Evolutionary conservation across 805 yeast species (phyloP), one percentile per base, ranked within the genome.

Genomic region (Candida alai): DNA sequence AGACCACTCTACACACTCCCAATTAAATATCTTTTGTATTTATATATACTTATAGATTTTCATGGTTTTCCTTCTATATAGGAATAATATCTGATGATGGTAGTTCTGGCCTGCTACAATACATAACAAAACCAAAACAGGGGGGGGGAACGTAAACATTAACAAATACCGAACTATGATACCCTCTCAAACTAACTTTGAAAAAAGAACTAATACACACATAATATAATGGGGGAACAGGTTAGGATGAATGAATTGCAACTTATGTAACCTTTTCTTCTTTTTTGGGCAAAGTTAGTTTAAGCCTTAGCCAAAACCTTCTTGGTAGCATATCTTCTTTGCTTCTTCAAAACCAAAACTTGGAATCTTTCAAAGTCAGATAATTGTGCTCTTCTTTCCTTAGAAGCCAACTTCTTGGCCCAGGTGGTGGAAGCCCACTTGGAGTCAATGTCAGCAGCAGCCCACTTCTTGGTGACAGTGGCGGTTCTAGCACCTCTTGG

Each of bases 361-460:
- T 90, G 96, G 96, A 93, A 93, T 82, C 99, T 89, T 79, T 93
- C 96, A 62, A 93, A 93, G 74, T 93, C 99, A 56, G 90, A 66
- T 70, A 94, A 84, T 65, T 81, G 75, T 60, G 94, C 72, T 80
- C 98, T 86, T 73, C 81, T 86, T 72, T 84, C 81, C 73, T 86
- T 87, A 73, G 85, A 83, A 66, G 94, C 96, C 61, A 93, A 83
- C 79, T 88, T 89, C 84, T 90, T 85, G 64, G 98, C 97, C 97
- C 97, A 88, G 37, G 96, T 68, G 49, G 97, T 74, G 58, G 83
- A 74, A 54, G 84, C 79, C 97, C 97, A 93, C 73, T 90, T 85
- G 62, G 78, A 76, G 55, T 79, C 82, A 56, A 90, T 75, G 55
- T 80, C 89, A 58, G 94, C 82, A 65, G 93, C 85, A 61, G 79